Conservation (phyloP, 805 yeast species). For the Pichia gijzeniarum region DNA sequence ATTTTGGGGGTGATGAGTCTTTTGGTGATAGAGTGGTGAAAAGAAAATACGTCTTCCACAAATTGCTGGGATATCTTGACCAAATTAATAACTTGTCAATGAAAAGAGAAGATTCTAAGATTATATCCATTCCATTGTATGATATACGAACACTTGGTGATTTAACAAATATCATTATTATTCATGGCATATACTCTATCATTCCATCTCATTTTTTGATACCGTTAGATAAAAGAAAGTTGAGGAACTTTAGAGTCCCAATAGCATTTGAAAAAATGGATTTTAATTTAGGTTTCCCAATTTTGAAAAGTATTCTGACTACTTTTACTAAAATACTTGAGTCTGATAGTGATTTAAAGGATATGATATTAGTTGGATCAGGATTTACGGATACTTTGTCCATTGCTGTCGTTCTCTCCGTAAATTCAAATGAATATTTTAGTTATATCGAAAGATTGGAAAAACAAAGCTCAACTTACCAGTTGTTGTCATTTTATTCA, state of each 20-base stretch:
- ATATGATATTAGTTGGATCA: constrained; percentile 54
- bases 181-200: constrained; percentile 66
- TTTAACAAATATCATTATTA: constrained; percentile 55
- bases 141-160: constrained; percentile 74
- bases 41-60: constrained; percentile 28
- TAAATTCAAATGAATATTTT: constrained; percentile 17
- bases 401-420: constrained; percentile 38
- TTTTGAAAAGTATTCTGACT: constrained; percentile 24
- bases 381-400: constrained; percentile 58
- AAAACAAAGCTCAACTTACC: constrained; percentile 54
- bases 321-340: constrained; percentile 32
- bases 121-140: constrained; percentile 68
- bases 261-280: constrained; percentile 20
- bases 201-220: constrained; percentile 53
- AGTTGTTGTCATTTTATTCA: constrained; percentile 54
- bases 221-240: constrained; percentile 53
- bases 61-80: constrained; percentile 32
- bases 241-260: constrained; percentile 39
- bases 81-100: constrained; percentile 35
- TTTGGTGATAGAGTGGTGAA: background rate
- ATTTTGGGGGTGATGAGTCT: background rate
- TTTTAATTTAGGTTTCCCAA: constrained; percentile 12
- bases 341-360: constrained; percentile 42
- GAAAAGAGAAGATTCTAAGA: constrained; percentile 23
- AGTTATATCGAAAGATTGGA: constrained; percentile 28